Base-by-base conservation (phyloP, 2,329 filamentous ascomycete genomes). In the Aspergillus spinulosporus region DNA sequence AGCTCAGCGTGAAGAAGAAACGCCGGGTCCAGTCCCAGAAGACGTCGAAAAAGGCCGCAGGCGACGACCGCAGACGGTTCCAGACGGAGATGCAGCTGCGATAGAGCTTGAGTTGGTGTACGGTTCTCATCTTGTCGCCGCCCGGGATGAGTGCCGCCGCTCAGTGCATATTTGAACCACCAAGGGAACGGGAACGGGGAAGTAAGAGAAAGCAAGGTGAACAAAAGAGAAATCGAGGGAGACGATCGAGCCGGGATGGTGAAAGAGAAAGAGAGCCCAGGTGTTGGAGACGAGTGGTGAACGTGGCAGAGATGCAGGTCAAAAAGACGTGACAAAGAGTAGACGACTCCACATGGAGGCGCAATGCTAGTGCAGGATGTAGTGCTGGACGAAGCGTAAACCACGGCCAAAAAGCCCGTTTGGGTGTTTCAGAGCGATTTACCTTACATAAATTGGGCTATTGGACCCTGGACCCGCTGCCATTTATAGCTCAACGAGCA, bases 1-100 rank as follows among this genome's bases (percentile, higher is more conserved):
- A 62, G 34, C 61, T 59, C 36, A 71, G 51, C 9, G 68, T 62
- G 49, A 69, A 71, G 54, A 68, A 71, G 53, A 68, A 70, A 12
- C 67, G 64, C 42, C 68, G 67, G 5, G 65, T 60, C 50, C 64
- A 68, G 32, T 65, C 63, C 67, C 66, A 70, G 31, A 63, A 62
- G 26, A 54, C 52, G 45, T 69, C 66, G 48, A 66, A 62, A 11
- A 52, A 48, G 5, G 59, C 56, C 3, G 40, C 42, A 3, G 62
- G 63, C 14, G 63, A 62, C 31, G 61, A 43, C 34, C 57, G 58
- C 34, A 63, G 6, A 11, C 49, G 56, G 14, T 44, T 40, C 37
- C 58, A 37, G 15, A 56, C 15, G 1, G 57, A 43, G 3, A 47
- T 21, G 44, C 53, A 52, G 36, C 32, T 39, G 46, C 47, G 59